phyloP scores from a whole-genome alignment of 164 flowering plant genomes.

The Tetracentron sinense region DNA sequence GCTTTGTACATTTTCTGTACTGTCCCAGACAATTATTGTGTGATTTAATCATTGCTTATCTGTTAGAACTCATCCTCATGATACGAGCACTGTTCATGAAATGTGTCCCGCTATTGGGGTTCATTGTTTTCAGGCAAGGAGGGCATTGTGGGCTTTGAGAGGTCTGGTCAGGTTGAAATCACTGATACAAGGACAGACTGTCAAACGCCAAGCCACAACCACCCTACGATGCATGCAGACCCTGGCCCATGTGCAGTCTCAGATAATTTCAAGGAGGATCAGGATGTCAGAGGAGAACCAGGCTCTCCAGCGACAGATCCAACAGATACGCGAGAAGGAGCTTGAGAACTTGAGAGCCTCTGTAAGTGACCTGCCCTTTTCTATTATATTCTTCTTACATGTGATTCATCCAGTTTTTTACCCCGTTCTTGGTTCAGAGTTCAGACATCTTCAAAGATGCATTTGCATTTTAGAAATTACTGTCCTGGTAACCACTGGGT shows the following conservation, averaged over 20 bases:
- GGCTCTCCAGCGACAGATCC: constrained; percentile 75
- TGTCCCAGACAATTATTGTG: no score
- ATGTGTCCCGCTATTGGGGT: neutral
- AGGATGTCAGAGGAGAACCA: constrained; percentile 82
- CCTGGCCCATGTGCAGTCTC: constrained; percentile 71
- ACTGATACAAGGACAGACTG: constrained; percentile 59
- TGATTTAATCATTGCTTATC: neutral
- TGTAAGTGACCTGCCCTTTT: no score
- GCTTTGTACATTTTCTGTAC: no score
- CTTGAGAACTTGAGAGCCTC: constrained; percentile 51
- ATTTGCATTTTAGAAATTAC: no score
- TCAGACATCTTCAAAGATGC: no score
- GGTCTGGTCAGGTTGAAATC: constrained; percentile 73
- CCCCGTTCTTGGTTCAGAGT: no score
- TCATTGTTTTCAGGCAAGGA: constrained; percentile 57
- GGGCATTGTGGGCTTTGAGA: constrained; percentile 68
- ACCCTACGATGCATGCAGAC: constrained; percentile 81
- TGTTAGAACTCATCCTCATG: neutral
- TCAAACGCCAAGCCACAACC: constrained; percentile 67
- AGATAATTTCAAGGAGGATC: constrained; percentile 65
- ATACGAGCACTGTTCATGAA: no score
- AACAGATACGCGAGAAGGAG: constrained; percentile 68
- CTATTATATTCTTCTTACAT: no score
- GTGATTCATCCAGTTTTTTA: no score
- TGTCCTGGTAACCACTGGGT: no score